A percentile compares a stretch with the other conserved stretches of the same genome.
Conservation (phyloP, 2,329 filamentous ascomycete genomes). For the Phyllosticta citribraziliensis region DNA sequence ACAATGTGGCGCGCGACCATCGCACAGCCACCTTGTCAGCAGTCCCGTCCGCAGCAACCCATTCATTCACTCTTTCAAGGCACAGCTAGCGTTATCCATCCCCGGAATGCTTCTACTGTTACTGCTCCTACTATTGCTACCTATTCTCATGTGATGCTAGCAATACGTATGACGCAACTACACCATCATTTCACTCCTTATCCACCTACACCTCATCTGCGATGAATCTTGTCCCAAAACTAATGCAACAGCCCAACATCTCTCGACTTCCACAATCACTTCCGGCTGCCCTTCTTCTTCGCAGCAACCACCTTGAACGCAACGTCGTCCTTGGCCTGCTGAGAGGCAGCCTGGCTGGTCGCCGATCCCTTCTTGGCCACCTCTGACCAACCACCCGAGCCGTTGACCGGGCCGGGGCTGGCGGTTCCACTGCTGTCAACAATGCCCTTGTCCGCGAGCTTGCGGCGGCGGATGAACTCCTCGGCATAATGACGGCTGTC, state of each 20-base stretch:
- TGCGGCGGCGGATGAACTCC: constrained; percentile 88
- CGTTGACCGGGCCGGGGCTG: constrained; percentile 38
- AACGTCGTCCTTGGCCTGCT: constrained; percentile 37
- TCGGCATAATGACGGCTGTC: constrained; percentile 89
- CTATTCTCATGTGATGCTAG: not conserved
- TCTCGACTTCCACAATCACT: constrained; percentile 14
- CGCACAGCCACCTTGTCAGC: not conserved
- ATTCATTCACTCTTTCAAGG: not conserved
- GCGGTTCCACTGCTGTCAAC: constrained; percentile 57
- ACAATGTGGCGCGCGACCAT: not conserved
- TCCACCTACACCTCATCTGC: not conserved
- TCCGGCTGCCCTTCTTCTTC: constrained; percentile 69
- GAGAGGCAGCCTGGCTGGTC: constrained; percentile 18
- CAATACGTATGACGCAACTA: not conserved
- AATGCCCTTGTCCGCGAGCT: constrained; percentile 84
- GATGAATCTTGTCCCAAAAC: too few species aligned
- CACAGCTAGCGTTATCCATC: not conserved
- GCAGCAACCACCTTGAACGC: constrained; percentile 84
- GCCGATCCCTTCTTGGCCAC: constrained; percentile 82
- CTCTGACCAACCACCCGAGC: constrained; percentile 77
- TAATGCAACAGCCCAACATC: too few species aligned
- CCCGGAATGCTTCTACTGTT: not conserved
- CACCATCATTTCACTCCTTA: not conserved
- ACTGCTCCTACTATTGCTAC: not conserved
- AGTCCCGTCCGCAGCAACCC: not conserved